phyloP scores from a whole-genome alignment of 2,329 filamentous ascomycete species.

The Ophiognomonia clavigignenti-juglandacearum region DNA sequence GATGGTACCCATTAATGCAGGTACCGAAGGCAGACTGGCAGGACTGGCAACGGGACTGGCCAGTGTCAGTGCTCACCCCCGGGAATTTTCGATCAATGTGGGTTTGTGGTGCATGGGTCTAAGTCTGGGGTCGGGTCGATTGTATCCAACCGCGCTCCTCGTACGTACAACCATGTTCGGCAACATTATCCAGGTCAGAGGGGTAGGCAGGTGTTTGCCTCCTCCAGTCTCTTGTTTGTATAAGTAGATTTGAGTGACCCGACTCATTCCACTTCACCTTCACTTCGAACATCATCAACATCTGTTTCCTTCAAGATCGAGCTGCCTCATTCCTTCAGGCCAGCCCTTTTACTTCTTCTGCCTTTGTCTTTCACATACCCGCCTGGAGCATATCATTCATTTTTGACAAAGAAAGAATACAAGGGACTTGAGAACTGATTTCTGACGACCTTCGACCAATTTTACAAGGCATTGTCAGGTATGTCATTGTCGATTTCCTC shows the following conservation, averaged over 20 bases:
- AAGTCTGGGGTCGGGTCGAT: slow-evolving; percentile 19
- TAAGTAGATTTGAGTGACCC: slow-evolving; percentile 17
- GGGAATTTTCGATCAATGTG: slow-evolving; percentile 20
- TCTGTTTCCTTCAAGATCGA: slow-evolving; percentile 23
- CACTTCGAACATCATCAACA: slow-evolving; percentile 20
- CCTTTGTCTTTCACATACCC: slow-evolving; percentile 23
- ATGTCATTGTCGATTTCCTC: background rate
- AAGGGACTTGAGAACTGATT: slow-evolving; percentile 23
- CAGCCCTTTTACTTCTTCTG: slow-evolving; percentile 24
- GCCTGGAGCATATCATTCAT: slow-evolving; percentile 39
- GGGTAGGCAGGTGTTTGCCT: slow-evolving; percentile 7
- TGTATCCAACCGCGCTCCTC: slow-evolving; percentile 1
- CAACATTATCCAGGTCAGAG: too few species aligned
- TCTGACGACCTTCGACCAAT: too few species aligned
- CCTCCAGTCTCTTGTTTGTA: slow-evolving; percentile 15
- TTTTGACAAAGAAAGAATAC: slow-evolving; percentile 21
- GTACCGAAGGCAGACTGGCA: too few species aligned
- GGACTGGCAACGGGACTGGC: too few species aligned
- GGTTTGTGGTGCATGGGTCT: slow-evolving; percentile 11
- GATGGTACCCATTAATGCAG: slow-evolving; percentile 30
- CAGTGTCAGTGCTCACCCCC: slow-evolving; percentile 14
- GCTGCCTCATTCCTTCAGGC: slow-evolving; percentile 32
- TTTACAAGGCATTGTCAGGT: slow-evolving; percentile 13
- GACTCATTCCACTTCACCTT: background rate
- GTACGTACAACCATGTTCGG: background rate